Evolutionary conservation across 2,329 filamentous ascomycete species (phyloP).

Genomic region (Sclerotiophoma versabilis): DNA sequence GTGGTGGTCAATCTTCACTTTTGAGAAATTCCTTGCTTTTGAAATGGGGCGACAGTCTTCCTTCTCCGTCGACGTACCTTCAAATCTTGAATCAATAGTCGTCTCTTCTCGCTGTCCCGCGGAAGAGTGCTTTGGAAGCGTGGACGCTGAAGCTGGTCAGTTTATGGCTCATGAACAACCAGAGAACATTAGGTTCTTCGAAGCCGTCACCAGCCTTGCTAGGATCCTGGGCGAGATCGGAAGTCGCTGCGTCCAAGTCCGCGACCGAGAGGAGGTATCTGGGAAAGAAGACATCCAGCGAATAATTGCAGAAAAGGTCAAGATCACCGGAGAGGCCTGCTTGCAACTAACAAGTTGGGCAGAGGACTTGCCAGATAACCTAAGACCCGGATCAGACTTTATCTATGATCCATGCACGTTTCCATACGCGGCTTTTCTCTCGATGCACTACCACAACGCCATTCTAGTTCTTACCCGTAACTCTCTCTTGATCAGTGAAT

Average conservation of each 20-base stretch:
- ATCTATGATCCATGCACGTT: background rate
- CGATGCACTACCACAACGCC: background rate
- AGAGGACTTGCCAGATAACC: background rate
- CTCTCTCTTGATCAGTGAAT: background rate
- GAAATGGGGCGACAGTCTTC: background rate
- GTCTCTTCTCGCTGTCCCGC: too few relatives aligned
- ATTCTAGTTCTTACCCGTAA: background rate
- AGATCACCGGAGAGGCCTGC: background rate
- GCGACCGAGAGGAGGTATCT: background rate
- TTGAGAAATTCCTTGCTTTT: background rate
- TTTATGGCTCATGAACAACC: background rate
- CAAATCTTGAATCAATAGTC: background rate
- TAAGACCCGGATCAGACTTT: background rate
- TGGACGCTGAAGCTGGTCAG: too few relatives aligned
- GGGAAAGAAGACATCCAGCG: background rate
- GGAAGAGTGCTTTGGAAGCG: too few relatives aligned
- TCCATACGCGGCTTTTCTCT: background rate
- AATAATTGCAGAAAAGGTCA: background rate
- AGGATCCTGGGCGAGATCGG: background rate
- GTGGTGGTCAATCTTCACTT: background rate
- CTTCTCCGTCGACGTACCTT: background rate
- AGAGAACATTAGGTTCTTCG: background rate
- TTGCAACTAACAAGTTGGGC: background rate
- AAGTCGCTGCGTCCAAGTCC: background rate
- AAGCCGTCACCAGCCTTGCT: background rate